phyloP scores from a whole-genome alignment of 2,329 filamentous ascomycete species.

The Chrysoporthe puriensis region DNA sequence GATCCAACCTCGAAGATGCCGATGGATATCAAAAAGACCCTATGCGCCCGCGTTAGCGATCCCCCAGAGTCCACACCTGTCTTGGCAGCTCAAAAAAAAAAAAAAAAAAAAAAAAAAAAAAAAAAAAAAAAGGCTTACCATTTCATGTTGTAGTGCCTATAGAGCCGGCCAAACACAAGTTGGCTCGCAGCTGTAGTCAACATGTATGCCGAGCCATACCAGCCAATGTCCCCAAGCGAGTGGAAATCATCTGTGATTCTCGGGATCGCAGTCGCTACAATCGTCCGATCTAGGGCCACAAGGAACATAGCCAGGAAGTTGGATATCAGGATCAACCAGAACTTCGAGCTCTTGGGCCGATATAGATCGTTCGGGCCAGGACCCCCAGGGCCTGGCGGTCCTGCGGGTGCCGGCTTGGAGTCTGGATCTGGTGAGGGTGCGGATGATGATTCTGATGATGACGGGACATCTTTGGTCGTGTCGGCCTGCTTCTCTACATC shows the following conservation, averaged over 20 bases:
- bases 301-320: slow-evolving; percentile 60
- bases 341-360: slow-evolving; percentile 55
- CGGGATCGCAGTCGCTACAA: slow-evolving; percentile 58
- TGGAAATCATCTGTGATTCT: slow-evolving; percentile 61
- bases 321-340: slow-evolving; percentile 59
- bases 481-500: slow-evolving; percentile 17
- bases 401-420: slow-evolving; percentile 8
- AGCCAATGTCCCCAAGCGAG: slow-evolving; percentile 60
- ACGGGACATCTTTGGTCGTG: neutral
- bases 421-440: neutral
- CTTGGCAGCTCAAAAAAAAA: neutral
- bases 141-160: slow-evolving; percentile 57
- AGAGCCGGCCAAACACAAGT: slow-evolving; percentile 57
- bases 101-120: neutral
- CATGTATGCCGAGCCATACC: slow-evolving; percentile 67
- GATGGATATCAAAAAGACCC: slow-evolving; percentile 52
- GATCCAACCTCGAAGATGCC: slow-evolving; percentile 59
- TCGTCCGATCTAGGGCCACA: slow-evolving; percentile 61
- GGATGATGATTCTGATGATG: neutral
- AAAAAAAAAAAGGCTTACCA: slow-evolving; percentile 38
- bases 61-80: neutral
- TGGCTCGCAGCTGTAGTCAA: slow-evolving; percentile 61
- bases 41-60: slow-evolving; percentile 29
- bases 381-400: slow-evolving; percentile 15
- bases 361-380: slow-evolving; percentile 45